Percentiles rank a stretch among this genome's conserved stretches.
These are phyloP conservation scores for Colletotrichum echinochloae DNA, from an alignment of 2,329 filamentous ascomycete genomes.

Conservation along the genomic window DNA sequence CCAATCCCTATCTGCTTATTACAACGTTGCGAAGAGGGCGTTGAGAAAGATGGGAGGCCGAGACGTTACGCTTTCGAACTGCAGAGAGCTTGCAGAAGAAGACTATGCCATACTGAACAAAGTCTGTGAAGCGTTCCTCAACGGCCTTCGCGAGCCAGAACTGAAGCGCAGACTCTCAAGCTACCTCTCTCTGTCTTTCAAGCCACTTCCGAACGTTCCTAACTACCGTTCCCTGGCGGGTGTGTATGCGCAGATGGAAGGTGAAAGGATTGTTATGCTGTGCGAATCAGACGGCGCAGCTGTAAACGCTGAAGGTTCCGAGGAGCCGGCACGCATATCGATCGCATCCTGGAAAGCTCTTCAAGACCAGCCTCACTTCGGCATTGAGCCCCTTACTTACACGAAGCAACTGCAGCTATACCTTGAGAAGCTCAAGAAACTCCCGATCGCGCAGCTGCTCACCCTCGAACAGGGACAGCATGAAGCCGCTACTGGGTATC, in stretches of 20 bases:
- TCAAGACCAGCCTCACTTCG: constrained; percentile 55
- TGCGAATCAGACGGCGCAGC: constrained; percentile 56
- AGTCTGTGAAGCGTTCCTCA: constrained; percentile 65
- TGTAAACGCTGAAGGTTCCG: constrained; percentile 50
- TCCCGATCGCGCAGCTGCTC: constrained; percentile 65
- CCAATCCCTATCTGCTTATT: constrained; percentile 60
- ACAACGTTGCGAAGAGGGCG: constrained; percentile 60
- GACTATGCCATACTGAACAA: constrained; percentile 64
- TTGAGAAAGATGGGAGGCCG: constrained; percentile 62
- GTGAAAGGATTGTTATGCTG: constrained; percentile 63
- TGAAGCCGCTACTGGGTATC: constrained; percentile 64
- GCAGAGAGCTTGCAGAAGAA: constrained; percentile 53
- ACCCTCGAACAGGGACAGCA: constrained; percentile 65
- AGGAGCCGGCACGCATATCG: constrained; percentile 51
- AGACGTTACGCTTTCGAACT: constrained; percentile 63
- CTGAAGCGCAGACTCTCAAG: constrained; percentile 59
- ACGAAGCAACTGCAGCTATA: constrained; percentile 64
- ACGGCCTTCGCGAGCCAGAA: constrained; percentile 61
- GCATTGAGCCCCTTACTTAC: constrained; percentile 61
- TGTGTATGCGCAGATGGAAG: constrained; percentile 66
- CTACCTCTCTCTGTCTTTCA: constrained; percentile 61
- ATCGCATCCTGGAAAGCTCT: constrained; percentile 61
- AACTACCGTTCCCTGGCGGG: constrained; percentile 64
- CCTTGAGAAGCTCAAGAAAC: constrained; percentile 62
- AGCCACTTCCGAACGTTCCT: constrained; percentile 43